These are phyloP conservation scores for Backusella luteola DNA, from an alignment of 192 early-diverging fungal genomes.

Conservation along the genomic window DNA sequence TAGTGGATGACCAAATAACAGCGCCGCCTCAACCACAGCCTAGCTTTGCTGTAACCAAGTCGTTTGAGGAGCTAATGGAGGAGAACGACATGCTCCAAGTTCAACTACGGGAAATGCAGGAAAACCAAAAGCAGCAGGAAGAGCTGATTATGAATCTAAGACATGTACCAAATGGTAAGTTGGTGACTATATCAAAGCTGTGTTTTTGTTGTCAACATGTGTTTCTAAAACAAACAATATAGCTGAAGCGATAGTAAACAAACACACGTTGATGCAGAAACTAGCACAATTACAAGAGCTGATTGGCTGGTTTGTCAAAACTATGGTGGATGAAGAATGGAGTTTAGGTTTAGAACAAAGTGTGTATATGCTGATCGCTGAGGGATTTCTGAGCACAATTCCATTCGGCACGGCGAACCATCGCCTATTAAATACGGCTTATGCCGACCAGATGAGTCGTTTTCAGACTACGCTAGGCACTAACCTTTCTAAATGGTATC, in stretches of 20 bases:
- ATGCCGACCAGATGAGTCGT: conserved; percentile 35
- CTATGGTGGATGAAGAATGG: background rate
- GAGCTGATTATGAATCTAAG: conserved; percentile 30
- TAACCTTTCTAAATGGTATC: conserved; percentile 39
- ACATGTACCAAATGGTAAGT: conserved; percentile 10
- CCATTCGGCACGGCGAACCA: conserved; percentile 42
- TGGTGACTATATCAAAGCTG: background rate
- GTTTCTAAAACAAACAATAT: background rate
- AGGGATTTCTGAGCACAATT: conserved; percentile 26
- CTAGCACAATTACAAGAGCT: conserved; percentile 8
- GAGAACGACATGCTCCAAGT: conserved; percentile 36
- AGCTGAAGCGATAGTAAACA: conserved; percentile 7
- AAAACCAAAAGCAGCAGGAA: conserved; percentile 36
- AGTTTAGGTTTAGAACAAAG: conserved; percentile 24
- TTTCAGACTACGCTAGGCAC: conserved; percentile 36
- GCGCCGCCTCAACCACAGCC: conserved; percentile 43
- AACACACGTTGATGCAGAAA: conserved; percentile 16
- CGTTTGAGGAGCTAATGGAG: conserved; percentile 35
- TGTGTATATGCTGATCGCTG: conserved; percentile 17
- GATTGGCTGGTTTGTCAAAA: conserved; percentile 14
- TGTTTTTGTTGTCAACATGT: background rate
- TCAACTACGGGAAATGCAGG: conserved; percentile 27
- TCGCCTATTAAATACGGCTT: conserved; percentile 35
- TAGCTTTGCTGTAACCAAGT: conserved; percentile 35
- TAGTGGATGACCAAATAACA: conserved; percentile 33